Evolutionary conservation across 228 moss, liverwort and hornwort species (phyloP).

Genomic region (Sphagnum fallax): DNA sequence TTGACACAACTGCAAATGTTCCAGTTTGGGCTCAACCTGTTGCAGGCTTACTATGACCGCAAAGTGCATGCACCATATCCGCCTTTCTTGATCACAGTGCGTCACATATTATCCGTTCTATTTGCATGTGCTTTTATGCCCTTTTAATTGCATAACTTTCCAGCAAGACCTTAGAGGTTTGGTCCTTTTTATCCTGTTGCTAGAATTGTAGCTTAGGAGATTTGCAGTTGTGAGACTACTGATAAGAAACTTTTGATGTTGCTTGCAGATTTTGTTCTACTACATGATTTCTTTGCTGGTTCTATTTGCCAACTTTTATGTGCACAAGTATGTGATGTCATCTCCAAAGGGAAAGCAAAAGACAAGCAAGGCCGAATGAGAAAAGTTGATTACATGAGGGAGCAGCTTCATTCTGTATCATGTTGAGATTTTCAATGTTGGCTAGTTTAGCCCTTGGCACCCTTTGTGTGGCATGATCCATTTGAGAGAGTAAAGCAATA

Average conservation of each 20-base stretch:
- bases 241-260: neutral
- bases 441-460: too few species aligned
- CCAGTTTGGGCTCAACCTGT: conserved; percentile 86
- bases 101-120: neutral
- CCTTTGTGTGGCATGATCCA: too few species aligned
- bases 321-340: conserved; percentile 55
- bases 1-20: conserved; percentile 96
- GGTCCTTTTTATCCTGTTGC: neutral
- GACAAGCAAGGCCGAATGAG: conserved; percentile 35
- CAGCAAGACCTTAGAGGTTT: neutral
- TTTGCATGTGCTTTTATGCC: neutral
- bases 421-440: too few species aligned
- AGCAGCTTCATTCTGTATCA: too few species aligned
- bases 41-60: conserved; percentile 77
- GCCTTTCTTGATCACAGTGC: conserved; percentile 63
- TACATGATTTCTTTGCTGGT: conserved; percentile 94
- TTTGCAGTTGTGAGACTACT: neutral
- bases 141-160: neutral
- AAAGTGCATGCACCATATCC: conserved; percentile 55
- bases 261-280: conserved; percentile 79
- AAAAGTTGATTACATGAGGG: too few species aligned
- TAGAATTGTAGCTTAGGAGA: neutral
- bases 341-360: conserved; percentile 22
- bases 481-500: too few species aligned
- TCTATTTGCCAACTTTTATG: conserved; percentile 91